Percentiles rank a stretch among this genome's conserved stretches.
Evolutionary conservation across 192 early-diverging fungal species (phyloP).

Genomic region (Mortierella claussenii): DNA sequence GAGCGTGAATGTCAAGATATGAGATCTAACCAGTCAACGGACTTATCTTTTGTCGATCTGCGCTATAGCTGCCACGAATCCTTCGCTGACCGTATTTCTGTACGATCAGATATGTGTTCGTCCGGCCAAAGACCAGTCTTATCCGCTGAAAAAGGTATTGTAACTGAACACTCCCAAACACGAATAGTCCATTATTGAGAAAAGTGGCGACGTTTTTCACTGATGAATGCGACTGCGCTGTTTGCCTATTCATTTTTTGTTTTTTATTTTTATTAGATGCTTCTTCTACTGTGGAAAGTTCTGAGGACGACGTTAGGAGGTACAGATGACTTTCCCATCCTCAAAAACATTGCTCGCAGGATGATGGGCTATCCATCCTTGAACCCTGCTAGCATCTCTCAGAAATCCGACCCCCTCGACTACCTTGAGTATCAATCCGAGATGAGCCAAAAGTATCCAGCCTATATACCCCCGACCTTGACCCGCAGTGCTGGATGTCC

Average conservation of each 20-base stretch:
- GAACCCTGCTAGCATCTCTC: conserved; percentile 16
- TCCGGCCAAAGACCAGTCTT: conserved; percentile 63
- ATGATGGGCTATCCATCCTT: conserved; percentile 60
- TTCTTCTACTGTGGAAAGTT: conserved; percentile 78
- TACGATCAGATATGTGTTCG: conserved; percentile 74
- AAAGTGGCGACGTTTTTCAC: no score
- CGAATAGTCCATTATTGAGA: no score
- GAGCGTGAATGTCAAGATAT: neutral
- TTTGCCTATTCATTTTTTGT: no score
- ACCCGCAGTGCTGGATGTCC: conserved; percentile 13
- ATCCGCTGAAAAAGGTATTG: conserved; percentile 45
- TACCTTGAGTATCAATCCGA: conserved; percentile 66
- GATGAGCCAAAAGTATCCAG: conserved; percentile 68
- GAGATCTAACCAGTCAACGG: neutral
- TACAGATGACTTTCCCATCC: conserved; percentile 54
- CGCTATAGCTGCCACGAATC: conserved; percentile 49
- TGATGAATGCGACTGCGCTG: no score
- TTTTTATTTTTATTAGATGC: conserved; percentile 55
- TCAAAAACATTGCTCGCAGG: conserved; percentile 61
- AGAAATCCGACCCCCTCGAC: conserved; percentile 74
- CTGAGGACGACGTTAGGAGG: conserved; percentile 69
- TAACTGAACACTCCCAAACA: no score
- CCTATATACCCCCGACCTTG: conserved; percentile 59
- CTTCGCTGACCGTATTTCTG: conserved; percentile 66
- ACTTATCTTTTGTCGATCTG: no score